Base-by-base conservation (phyloP, 768 basidiomycete species). In the Kwoniella dejecticola region DNA sequence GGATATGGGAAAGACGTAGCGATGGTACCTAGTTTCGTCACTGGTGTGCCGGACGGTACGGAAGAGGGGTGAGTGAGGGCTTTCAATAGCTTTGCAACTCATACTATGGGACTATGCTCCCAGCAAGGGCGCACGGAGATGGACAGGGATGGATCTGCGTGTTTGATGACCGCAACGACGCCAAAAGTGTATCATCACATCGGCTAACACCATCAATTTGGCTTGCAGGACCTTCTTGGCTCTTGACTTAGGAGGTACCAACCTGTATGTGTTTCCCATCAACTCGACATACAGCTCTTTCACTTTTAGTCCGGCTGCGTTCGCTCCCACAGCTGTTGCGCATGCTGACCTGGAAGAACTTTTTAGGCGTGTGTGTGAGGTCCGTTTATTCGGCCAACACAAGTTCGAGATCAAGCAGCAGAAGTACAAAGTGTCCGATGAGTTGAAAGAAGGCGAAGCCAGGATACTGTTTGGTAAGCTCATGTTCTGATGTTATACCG, bases 11-110 rank as follows among this genome's bases (percentile, higher is more conserved):
- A 88, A 45, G 82, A 88, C 40, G 89, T 95, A 87, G 91, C 93
- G 5, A 96, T 97, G 90, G 92, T 97, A 87, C 96, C 96, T 5
- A 89, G 91, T 10, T 99, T 91, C 80, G 91, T 98, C 42, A 91
- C 89, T n/a, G 88, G 88, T 52, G 91, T 96, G 24, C 96, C 96
- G 45, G 84, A 96, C 78, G 96, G 96, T 46, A 86, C 87, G 50
- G 96, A 99, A 80, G 89, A 85, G 60, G 96, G 96, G 91, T 92
- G 79, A 72, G 85, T 36, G 33, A 36, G 33, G 33, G 7, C 33
- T 36, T 36, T 36, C 33, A 36, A 7, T 15, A 7, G 33, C n/a
- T n/a, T n/a, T n/a, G n/a, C n/a, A n/a, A n/a, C n/a, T n/a, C n/a
- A n/a, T n/a, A n/a, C n/a, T n/a, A n/a, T n/a, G n/a, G n/a, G n/a